Base-by-base conservation (phyloP, 768 basidiomycete species). In the Lyophyllum shimeji region DNA sequence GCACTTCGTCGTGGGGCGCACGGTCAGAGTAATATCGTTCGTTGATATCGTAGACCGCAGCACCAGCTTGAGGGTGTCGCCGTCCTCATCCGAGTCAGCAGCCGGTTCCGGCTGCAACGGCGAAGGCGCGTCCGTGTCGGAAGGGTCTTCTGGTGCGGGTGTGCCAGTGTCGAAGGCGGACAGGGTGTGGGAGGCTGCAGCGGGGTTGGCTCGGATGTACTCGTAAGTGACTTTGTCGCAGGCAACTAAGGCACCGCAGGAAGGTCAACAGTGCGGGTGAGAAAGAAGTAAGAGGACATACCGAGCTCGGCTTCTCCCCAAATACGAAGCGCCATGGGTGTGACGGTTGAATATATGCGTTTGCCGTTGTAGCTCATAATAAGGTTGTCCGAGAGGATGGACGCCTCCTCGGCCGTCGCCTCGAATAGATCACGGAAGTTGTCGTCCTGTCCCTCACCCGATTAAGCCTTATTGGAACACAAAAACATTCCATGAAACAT, bases 1-100 rank as follows among this genome's bases (percentile, higher is more conserved):
- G 53, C 90, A 91, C 52, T 81, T 90, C 18, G 90, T 90, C 18
- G 86, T 87, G 7, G 82, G 79, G 7, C 89, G 85, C 6, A 92
- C 90, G 2, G 78, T 86, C 29, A 93, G 74, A 0, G 78, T 76
- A 46, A 92, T 77, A 37, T 82, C 79, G 54, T 81, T 84, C 17
- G 75, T 78, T n/a, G 53, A 45, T 18, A 69, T 56, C 9, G 71
- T 71, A 1, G 89, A 88, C 17, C 87, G 87, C 9, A 93, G 66
- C 37, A 80, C 74, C 24, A 93, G 75, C 59, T 84, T 88, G 72
- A 92, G 81, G 27, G 75, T 86, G 54, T 83, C 81, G 45, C 76
- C 80, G 20, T 78, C 76, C 0, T 67, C 65, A 52, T 79, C 76
- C 0, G 76, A 74, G 33, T 79, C 77, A 6, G 73, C 71, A 24